Conservation (phyloP, 495 filamentous ascomycete genomes). For the Podospora bellae-mahoneyi region DNA sequence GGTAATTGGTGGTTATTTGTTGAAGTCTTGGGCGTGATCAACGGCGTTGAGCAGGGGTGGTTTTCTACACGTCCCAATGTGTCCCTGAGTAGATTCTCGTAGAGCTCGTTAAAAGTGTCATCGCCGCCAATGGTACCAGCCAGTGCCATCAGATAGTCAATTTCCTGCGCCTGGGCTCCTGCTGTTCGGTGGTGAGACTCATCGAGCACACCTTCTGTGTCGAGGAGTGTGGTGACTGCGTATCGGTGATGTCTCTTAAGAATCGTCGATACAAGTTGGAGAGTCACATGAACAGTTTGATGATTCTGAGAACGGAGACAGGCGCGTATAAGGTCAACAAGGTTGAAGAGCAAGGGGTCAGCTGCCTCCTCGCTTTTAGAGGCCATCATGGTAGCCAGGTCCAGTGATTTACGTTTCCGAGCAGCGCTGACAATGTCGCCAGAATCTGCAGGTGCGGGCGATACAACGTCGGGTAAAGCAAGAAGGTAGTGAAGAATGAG, state of each 20-base stretch:
- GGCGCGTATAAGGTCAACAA: slow-evolving; percentile 83
- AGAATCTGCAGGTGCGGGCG: slow-evolving; percentile 26
- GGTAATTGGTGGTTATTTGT: slow-evolving; percentile 50
- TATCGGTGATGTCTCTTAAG: slow-evolving; percentile 84
- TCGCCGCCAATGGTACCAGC: slow-evolving; percentile 69
- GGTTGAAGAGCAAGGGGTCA: slow-evolving; percentile 84
- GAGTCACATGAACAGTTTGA: slow-evolving; percentile 82
- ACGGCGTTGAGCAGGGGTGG: slow-evolving; percentile 65
- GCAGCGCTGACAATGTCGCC: slow-evolving; percentile 53
- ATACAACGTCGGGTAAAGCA: slow-evolving; percentile 59
- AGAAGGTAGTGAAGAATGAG: slow-evolving; percentile 91
- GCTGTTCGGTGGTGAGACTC: slow-evolving; percentile 59
- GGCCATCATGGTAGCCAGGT: slow-evolving; percentile 73
- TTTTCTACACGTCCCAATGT: slow-evolving; percentile 72
- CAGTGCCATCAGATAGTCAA: slow-evolving; percentile 68
- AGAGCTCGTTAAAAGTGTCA: slow-evolving; percentile 70
- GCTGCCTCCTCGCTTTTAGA: slow-evolving; percentile 65
- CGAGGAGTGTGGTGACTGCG: slow-evolving; percentile 71
- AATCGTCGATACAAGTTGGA: slow-evolving; percentile 80
- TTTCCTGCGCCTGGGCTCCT: slow-evolving; percentile 75
- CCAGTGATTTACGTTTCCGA: slow-evolving; percentile 81
- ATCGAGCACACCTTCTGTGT: slow-evolving; percentile 54
- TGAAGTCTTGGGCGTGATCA: slow-evolving; percentile 53
- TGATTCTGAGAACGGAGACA: slow-evolving; percentile 80
- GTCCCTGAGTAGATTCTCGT: slow-evolving; percentile 80